Percentiles rank a stretch among this genome's conserved stretches.
phyloP scores from a whole-genome alignment of 331 rosid genomes.

The Telfairia occidentalis region DNA sequence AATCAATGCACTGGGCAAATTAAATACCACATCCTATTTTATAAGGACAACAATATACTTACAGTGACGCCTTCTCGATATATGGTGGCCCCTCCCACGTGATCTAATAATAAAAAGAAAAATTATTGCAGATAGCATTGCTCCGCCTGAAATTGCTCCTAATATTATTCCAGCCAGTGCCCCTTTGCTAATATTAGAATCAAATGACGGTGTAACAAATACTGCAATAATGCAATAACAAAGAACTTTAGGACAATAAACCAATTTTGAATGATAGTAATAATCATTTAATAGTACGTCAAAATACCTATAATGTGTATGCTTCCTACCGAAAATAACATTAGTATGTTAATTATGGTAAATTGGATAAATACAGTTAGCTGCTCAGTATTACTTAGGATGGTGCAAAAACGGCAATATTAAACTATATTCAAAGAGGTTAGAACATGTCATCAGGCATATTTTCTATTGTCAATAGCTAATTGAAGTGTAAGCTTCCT shows the following conservation, averaged over 20 bases:
- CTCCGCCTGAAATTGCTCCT: slow-evolving; percentile 61
- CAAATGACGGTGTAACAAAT: slow-evolving; percentile 8
- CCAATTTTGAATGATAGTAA: background rate
- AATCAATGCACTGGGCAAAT: too few relatives aligned
- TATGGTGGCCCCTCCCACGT: slow-evolving; percentile 22
- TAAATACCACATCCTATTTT: background rate
- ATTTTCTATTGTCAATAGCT: background rate
- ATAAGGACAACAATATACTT: slow-evolving; percentile 32
- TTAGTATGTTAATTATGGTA: background rate
- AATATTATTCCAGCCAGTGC: slow-evolving; percentile 66
- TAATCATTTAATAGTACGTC: background rate
- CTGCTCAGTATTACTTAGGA: background rate
- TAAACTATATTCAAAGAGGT: background rate
- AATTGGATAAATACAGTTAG: background rate
- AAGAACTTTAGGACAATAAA: slow-evolving; percentile 18
- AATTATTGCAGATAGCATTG: slow-evolving; percentile 46
- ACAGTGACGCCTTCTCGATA: slow-evolving; percentile 45
- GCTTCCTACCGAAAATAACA: background rate
- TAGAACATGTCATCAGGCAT: background rate
- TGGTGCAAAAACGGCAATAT: background rate
- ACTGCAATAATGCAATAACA: slow-evolving; percentile 36
- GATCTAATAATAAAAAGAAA: slow-evolving; percentile 44
- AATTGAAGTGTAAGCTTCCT: background rate
- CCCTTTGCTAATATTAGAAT: slow-evolving; percentile 46
- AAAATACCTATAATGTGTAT: background rate